Evolutionary conservation across 2,329 filamentous ascomycete species (phyloP), one percentile per base, ranked within the genome.

Genomic region (Colletotrichum trifolii): DNA sequence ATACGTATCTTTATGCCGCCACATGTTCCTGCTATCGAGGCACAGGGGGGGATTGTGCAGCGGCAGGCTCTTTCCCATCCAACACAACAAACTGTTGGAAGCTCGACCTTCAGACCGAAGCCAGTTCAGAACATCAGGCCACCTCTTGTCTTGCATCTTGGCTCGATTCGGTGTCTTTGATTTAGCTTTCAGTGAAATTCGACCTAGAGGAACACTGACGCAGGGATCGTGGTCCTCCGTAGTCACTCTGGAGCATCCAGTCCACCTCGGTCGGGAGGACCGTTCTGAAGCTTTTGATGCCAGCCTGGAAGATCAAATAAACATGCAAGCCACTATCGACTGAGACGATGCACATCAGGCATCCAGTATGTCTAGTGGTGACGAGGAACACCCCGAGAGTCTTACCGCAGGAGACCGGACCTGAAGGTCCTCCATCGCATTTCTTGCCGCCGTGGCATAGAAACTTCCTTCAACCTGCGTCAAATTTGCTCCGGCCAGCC

Each of bases 401-500:
- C 55, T 49, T 15, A 33, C 25, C 36, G 6, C 49, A 33, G 10
- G 42, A 43, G 40, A 12, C n/a, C 35, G 50, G 39, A 45, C 45
- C 45, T 13, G 38, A n/a, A 34, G 38, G 39, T 34, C 39, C 56
- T 9, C 35, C 39, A 36, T 34, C 46, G 25, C 25, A 45, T 36
- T 57, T 45, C 46, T 34, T 57, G 5, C 42, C 13, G 12, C 39
- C 36, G 52, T 38, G 40, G 58, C 63, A 66, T 66, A 9, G 58
- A 57, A 57, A 36, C 58, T 45, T 49, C 59, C 36, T 15, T 15
- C 48, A 13, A n/a, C 45, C 17, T 64, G 61, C 56, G 47, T 60
- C 63, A 63, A 33, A 33, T 63, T 10, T 57, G 58, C 53, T 43
- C 57, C 40, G 40, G 39, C 52, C 38, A 9, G 63, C 59, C 33